These are phyloP conservation scores for Marasmius tenuissimus DNA, from an alignment of 1,284 basidiomycete genomes.

Conservation along the genomic window DNA sequence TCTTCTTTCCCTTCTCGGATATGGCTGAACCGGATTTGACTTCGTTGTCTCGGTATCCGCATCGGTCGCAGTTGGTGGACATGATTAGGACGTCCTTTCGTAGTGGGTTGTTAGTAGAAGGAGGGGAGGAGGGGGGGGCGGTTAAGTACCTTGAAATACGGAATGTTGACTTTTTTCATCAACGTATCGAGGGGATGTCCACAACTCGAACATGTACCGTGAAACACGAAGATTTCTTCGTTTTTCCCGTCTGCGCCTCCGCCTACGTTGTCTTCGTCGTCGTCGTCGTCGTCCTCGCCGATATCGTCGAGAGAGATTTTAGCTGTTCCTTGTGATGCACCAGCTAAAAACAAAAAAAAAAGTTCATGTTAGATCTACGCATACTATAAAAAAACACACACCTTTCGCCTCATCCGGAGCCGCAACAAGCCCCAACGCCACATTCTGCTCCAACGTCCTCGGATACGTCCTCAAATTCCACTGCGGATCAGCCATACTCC, in stretches of 20 bases:
- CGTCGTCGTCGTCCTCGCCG: slow-evolving; percentile 6
- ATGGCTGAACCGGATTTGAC: slow-evolving; percentile 94
- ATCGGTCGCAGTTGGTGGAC: slow-evolving; percentile 95
- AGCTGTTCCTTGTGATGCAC: slow-evolving; percentile 6
- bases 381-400: neutral
- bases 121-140: neutral
- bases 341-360: neutral
- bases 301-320: slow-evolving; percentile 16
- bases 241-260: slow-evolving; percentile 36
- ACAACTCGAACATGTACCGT: slow-evolving; percentile 88
- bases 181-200: slow-evolving; percentile 81
- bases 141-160: slow-evolving; percentile 87
- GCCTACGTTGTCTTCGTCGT: slow-evolving; percentile 23
- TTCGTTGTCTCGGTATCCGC: slow-evolving; percentile 97
- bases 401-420: slow-evolving; percentile 38
- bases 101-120: slow-evolving; percentile 28
- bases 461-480: slow-evolving; percentile 92
- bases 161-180: slow-evolving; percentile 97
- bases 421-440: slow-evolving; percentile 71
- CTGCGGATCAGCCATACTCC: slow-evolving; percentile 82
- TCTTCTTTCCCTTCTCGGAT: slow-evolving; percentile 81
- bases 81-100: slow-evolving; percentile 98
- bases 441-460: slow-evolving; percentile 84
- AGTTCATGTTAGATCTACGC: neutral
- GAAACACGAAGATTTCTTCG: slow-evolving; percentile 92